Evolutionary conservation across 306 rosid genomes (phyloP).

Genomic region (Ceratonia siliqua): DNA sequence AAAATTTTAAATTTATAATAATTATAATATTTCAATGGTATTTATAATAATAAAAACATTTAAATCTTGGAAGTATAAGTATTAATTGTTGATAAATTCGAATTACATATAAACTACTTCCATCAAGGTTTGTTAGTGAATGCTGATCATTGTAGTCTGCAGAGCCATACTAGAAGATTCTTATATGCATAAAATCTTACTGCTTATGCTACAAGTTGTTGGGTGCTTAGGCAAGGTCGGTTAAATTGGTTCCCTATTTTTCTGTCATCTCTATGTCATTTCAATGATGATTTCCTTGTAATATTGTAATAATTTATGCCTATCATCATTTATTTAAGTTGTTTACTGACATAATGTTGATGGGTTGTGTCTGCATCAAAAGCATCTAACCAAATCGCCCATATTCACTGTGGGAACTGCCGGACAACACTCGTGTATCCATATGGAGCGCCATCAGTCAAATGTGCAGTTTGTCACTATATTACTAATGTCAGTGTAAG

Average conservation of each 20-base stretch:
- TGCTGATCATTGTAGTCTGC: slow-evolving; percentile 15
- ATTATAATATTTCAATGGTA: background rate
- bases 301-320: slow-evolving; percentile 22
- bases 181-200: slow-evolving; percentile 4
- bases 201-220: slow-evolving; percentile 15
- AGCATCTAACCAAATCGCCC: slow-evolving; percentile 78
- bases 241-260: slow-evolving; percentile 25
- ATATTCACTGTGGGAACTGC: slow-evolving; percentile 89
- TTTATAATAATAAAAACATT: background rate
- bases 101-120: background rate
- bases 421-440: slow-evolving; percentile 93
- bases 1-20: background rate
- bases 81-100: background rate
- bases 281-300: slow-evolving; percentile 28
- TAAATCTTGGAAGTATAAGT: background rate
- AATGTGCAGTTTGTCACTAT: slow-evolving; percentile 94
- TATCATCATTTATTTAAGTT: slow-evolving; percentile 11
- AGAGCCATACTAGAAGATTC: slow-evolving; percentile 12
- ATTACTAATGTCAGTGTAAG: slow-evolving; percentile 84
- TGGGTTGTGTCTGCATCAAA: slow-evolving; percentile 39
- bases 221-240: background rate
- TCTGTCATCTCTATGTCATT: slow-evolving; percentile 8
- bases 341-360: slow-evolving; percentile 37
- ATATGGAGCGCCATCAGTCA: slow-evolving; percentile 95
- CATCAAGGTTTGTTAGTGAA: background rate